Evolutionary conservation across 495 filamentous ascomycete species (phyloP).

Genomic region (Aspergillus funiculosus): DNA sequence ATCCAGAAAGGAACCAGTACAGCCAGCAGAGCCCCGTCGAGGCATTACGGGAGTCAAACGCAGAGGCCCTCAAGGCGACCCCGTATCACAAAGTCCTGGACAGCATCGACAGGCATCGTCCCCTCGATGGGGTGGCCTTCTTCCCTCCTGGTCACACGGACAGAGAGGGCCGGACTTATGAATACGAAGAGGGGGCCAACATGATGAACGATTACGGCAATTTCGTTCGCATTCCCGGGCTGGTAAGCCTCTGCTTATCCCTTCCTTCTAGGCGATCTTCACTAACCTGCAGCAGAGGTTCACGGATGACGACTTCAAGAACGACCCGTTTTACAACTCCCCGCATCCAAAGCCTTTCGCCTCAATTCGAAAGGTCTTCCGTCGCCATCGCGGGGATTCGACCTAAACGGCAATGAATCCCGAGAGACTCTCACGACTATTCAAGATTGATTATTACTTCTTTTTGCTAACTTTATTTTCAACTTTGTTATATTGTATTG

Average conservation of each 20-base stretch:
- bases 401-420: slow-evolving; percentile 11
- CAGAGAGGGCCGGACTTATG: slow-evolving; percentile 57
- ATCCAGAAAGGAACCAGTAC: slow-evolving; percentile 63
- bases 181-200: slow-evolving; percentile 82
- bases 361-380: slow-evolving; percentile 30
- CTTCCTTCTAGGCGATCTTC: not conserved
- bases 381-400: slow-evolving; percentile 29
- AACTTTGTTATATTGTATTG: too few relatives aligned
- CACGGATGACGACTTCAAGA: slow-evolving; percentile 45
- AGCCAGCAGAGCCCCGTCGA: slow-evolving; percentile 63
- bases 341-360: slow-evolving; percentile 32
- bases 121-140: slow-evolving; percentile 74
- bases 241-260: slow-evolving; percentile 18
- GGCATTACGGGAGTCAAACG: slow-evolving; percentile 67
- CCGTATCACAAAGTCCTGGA: slow-evolving; percentile 75
- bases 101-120: slow-evolving; percentile 65
- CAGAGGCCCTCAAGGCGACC: slow-evolving; percentile 75
- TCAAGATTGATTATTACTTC: not conserved
- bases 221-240: slow-evolving; percentile 33
- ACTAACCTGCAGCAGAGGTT: slow-evolving; percentile 28
- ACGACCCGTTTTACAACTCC: slow-evolving; percentile 42
- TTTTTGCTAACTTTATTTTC: too few relatives aligned
- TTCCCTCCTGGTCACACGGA: slow-evolving; percentile 68
- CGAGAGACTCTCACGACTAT: not conserved
- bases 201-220: slow-evolving; percentile 64